phyloP scores from a whole-genome alignment of 129 eudicot species.

The Cynara cardunculus region DNA sequence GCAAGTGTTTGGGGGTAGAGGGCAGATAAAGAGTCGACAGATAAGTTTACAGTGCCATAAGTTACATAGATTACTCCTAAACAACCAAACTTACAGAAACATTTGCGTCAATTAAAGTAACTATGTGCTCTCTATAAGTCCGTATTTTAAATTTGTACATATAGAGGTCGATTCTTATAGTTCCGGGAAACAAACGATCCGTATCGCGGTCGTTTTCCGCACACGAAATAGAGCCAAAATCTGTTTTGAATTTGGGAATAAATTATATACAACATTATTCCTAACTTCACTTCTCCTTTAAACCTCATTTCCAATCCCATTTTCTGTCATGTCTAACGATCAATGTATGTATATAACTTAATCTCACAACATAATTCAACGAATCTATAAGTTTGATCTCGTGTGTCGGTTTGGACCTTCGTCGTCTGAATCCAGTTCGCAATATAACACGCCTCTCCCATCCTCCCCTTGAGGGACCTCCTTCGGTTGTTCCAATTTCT shows the following conservation, averaged over 20 bases:
- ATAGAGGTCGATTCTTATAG: not conserved
- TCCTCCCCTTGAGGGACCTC: constrained; percentile 22
- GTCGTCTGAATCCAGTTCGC: constrained; percentile 43
- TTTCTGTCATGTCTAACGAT: not conserved
- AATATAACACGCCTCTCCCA: constrained; percentile 54
- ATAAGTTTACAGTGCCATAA: too few relatives aligned
- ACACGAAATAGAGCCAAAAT: not conserved
- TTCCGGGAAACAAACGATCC: not conserved
- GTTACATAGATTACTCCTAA: too few relatives aligned
- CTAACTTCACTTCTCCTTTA: not conserved
- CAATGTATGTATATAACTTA: not conserved
- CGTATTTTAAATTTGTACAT: too few relatives aligned
- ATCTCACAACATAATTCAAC: constrained; percentile 1
- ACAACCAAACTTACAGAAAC: too few relatives aligned
- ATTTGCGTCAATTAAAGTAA: too few relatives aligned
- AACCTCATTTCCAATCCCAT: constrained; percentile 1
- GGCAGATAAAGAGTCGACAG: too few relatives aligned
- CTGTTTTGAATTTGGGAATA: not conserved
- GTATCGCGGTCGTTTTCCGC: not conserved
- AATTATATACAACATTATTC: constrained; percentile 16
- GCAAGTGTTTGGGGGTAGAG: too few relatives aligned
- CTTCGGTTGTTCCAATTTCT: constrained; percentile 23
- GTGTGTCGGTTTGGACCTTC: constrained; percentile 17
- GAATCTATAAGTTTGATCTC: not conserved
- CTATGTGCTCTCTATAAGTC: too few relatives aligned